Evolutionary conservation across 345 rosid species (phyloP), one percentile per base, ranked within the genome.

Genomic region (Eucalyptus cloeziana): DNA sequence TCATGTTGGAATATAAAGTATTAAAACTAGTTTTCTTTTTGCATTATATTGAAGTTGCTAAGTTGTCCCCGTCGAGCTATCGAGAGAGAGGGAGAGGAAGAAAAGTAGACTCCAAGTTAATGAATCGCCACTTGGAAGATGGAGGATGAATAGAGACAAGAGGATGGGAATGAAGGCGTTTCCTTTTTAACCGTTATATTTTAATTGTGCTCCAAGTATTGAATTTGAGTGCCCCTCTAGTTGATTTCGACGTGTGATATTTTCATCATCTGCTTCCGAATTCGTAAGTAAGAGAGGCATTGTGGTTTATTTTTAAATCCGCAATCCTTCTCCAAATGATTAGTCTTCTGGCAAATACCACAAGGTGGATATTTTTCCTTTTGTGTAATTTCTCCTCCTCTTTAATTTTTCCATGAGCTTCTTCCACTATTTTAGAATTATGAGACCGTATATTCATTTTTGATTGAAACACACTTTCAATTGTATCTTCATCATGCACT

Each of bases 341-440:
- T 3, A 52, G 22, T 21, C 58, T 52, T 52, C 25, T 52, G 58
- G 0, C 0, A 52, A 52, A 21, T 52, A 52, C 1, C 10, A 52
- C 24, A 7, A 52, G 4, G 24, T 19, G 58, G 0, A 19, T 1
- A 52, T 7, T 19, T 52, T 52, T 52, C 2, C 0, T 52, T 52
- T 19, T 7, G 10, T 19, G 25, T 19, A 52, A 25, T 52, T 52
- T 52, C 10, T 52, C 25, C 24, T 7, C 24, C 0, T 52, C 58
- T 52, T 52, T 52, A 52, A 52, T 52, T 52, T 52, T 52, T 52
- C 0, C 25, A 52, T 7, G 5, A 52, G 24, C 25, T 52, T 52
- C 58, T 1, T 52, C 58, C 10, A 52, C 25, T 52, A 52, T 52
- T 52, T 52, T 52, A 52, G 58, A 52, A 52, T 52, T 52, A 52